These are phyloP conservation scores for Bruguiera sexangula DNA, from an alignment of 345 rosid genomes.

Conservation along the genomic window DNA sequence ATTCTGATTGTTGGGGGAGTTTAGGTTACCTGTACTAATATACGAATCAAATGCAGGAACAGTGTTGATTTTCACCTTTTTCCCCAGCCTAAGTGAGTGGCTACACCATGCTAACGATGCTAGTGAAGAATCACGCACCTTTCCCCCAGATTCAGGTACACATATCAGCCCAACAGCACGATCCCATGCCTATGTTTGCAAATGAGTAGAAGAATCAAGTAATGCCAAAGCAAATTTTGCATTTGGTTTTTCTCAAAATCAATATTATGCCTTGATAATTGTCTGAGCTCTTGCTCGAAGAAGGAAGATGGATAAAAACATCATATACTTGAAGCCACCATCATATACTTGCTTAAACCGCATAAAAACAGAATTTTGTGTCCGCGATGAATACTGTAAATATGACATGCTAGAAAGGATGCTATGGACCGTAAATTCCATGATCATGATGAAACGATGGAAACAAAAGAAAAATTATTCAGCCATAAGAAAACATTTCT, in stretches of 20 bases:
- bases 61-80: no score
- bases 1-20: no score
- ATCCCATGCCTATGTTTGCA: conserved; percentile 69
- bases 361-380: conserved; percentile 16
- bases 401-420: background rate
- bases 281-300: conserved; percentile 31
- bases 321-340: conserved; percentile 17
- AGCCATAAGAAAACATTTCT: background rate
- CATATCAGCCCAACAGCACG: conserved; percentile 93
- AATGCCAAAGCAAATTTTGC: background rate
- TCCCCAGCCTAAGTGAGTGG: no score
- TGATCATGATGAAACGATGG: no score
- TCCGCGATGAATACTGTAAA: conserved; percentile 2
- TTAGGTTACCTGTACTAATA: no score
- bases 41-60: no score
- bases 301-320: conserved; percentile 12
- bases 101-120: background rate
- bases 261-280: conserved; percentile 44
- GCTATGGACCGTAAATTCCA: background rate
- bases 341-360: conserved; percentile 76
- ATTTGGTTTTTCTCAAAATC: conserved; percentile 2
- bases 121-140: conserved; percentile 37
- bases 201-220: conserved; percentile 11
- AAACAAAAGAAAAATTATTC: background rate
- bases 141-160: conserved; percentile 90